phyloP scores from a whole-genome alignment of 805 yeast genomes.

The Candida arabinofermentans region DNA sequence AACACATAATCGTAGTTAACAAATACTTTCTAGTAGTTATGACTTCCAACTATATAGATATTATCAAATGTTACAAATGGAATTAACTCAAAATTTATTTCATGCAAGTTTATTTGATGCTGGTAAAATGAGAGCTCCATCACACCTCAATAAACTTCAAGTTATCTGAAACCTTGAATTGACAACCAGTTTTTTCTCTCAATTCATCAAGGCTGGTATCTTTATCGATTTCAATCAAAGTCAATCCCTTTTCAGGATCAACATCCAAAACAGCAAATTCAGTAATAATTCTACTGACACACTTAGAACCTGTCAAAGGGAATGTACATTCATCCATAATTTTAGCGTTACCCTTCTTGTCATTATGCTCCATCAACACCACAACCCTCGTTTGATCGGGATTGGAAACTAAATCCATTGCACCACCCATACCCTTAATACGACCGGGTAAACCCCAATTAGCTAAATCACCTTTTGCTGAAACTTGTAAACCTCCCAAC shows the following conservation, averaged over 20 bases:
- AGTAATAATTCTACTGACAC: slow-evolving; percentile 44
- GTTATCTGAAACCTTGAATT: slow-evolving; percentile 32
- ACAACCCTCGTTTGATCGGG: slow-evolving; percentile 42
- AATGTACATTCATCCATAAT: slow-evolving; percentile 40
- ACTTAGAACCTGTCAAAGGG: slow-evolving; percentile 44
- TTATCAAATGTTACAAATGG: no score
- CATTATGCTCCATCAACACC: slow-evolving; percentile 45
- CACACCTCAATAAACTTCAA: slow-evolving; percentile 16
- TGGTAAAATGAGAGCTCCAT: no score
- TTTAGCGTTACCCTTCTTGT: slow-evolving; percentile 44
- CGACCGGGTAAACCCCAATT: slow-evolving; percentile 51
- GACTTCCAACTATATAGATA: no score
- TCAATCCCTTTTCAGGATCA: slow-evolving; percentile 34
- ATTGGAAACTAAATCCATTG: slow-evolving; percentile 49
- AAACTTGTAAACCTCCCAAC: slow-evolving; percentile 48
- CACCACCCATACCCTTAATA: slow-evolving; percentile 52
- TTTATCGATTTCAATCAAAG: slow-evolving; percentile 39
- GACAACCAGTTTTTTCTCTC: slow-evolving; percentile 36
- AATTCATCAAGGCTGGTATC: slow-evolving; percentile 24
- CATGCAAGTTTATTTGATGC: no score
- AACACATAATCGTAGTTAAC: no score
- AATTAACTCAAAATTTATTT: no score
- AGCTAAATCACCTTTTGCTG: slow-evolving; percentile 45
- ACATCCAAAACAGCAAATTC: slow-evolving; percentile 47
- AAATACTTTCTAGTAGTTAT: no score